Percentiles rank a stretch among this genome's conserved stretches.
Evolutionary conservation across 192 early-diverging fungal genomes (phyloP).

Genomic region (Podila epicladia): DNA sequence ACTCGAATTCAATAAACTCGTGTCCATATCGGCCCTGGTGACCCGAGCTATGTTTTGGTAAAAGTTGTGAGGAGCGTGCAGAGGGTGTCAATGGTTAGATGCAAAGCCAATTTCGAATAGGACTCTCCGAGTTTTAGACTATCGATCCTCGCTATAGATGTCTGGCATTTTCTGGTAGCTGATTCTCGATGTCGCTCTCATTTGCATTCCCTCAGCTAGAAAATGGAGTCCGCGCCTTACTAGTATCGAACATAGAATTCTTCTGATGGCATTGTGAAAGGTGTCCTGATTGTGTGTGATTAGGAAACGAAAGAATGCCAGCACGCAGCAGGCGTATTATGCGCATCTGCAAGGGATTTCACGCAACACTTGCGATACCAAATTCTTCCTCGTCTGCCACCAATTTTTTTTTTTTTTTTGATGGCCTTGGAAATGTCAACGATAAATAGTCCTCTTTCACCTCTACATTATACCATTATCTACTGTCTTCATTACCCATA

Average conservation of each 20-base stretch:
- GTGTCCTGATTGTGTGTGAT: not conserved
- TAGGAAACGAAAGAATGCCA: not conserved
- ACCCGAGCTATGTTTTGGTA: constrained; percentile 69
- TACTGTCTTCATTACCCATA: no score
- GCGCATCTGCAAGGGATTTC: no score
- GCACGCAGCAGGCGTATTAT: no score
- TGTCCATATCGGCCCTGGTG: constrained; percentile 97
- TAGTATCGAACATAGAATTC: constrained; percentile 56
- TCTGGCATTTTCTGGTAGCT: no score
- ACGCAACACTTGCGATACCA: no score
- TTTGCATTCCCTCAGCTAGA: not conserved
- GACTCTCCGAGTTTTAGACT: not conserved
- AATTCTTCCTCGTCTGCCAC: no score
- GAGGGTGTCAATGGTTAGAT: not conserved
- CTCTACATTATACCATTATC: no score
- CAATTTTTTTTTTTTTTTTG: no score
- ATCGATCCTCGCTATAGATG: no score
- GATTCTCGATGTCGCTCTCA: no score
- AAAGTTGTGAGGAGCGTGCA: not conserved
- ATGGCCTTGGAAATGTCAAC: no score
- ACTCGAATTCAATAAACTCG: constrained; percentile 99
- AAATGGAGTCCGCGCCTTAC: constrained; percentile 13
- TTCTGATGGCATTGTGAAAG: constrained; percentile 44
- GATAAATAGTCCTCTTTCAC: no score
- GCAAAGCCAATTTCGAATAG: not conserved